Evolutionary conservation across 352 stramenopile species (phyloP), one percentile per base, ranked within the genome.

Genomic region (Globisporangium perplexum): DNA sequence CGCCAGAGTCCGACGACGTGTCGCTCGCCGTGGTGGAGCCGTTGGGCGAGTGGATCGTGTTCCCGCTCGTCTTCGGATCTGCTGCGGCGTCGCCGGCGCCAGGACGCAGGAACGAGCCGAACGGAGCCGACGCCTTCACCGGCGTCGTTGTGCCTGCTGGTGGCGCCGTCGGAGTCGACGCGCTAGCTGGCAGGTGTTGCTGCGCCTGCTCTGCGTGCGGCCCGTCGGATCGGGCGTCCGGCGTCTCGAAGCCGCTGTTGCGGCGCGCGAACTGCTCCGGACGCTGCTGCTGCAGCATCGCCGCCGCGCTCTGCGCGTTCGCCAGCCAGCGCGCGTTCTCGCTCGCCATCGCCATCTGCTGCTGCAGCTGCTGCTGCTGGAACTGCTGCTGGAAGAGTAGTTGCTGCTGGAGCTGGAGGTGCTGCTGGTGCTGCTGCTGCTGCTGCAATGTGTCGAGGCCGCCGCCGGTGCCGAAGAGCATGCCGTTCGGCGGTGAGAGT

Each of bases 181-280:
- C 41, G 17, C 20, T 57, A 14, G 47, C 18, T 26, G n/a, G 48
- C 17, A 18, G 23, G 12, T 55, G 49, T 18, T 44, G 42, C 47
- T 39, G 53, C n/a, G n/a, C n/a, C 28, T 39, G 46, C 24, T 42
- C 43, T 6, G 4, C 7, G 0, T 44, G 39, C n/a, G 23, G 39
- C n/a, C n/a, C n/a, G n/a, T 44, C 39, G 18, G 39, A 24, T 18
- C 33, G 33, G 7, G 20, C 46, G 35, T 67, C 62, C 18, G 65
- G 71, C 30, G 64, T 62, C 28, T 76, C 68, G 30, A 77, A 65
- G 12, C 53, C 36, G 22, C 20, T 53, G 55, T 72, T 47, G 50
- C 43, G 49, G 35, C 65, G 7, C 38, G 24, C 53, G 12, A 59
- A 49, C 54, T 64, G 53, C 48, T 55, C 33, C 46, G 10, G 43